Evolutionary conservation across 257 asterid species (phyloP), one percentile per base, ranked within the genome.

Genomic region (Solanum acaule): DNA sequence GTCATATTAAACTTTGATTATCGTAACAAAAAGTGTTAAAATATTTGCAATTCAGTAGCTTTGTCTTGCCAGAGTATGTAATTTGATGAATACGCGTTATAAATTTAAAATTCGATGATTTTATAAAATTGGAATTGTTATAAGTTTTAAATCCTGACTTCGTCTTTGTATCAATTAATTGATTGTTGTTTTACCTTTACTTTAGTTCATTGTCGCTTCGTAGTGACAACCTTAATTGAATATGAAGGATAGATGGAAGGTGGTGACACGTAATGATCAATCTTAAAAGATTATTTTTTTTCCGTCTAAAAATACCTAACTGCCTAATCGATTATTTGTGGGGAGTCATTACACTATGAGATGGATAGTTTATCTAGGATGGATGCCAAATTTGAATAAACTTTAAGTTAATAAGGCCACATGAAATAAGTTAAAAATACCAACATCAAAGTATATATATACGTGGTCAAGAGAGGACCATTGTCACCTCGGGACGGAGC

Each of bases 61-160:
- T 59, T 20, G 40, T 20, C 65, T 7, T 56, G 4, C 4, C 0
- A 0, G 65, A 0, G 22, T 14, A 46, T 4, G 56, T 46, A 46
- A 46, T 46, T 46, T 46, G 20, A 46, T 46, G 20, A 46, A 46
- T 52, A 52, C 10, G n/a, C 2, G 10, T 12, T 27, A 67, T 67
- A 6, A 68, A 6, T 68, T 25, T 12, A 6, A 68, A 13, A 25
- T 68, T 5, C 0, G 0, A 13, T 27, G 8, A 65, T 0, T 65
- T 25, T 65, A n/a, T 4, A 65, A 2, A 2, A n/a, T 10, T 65
- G 0, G 1, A 13, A 68, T 27, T 68, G 0, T 68, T 0, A 3
- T 27, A 27, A 68, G 10, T 13, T 13, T 67, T 15, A 13, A 68
- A 68, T 68, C 0, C 0, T 3, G 23, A 0, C 5, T 6, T 7